Evolutionary conservation across 192 early-diverging fungal species (phyloP), one percentile per base, ranked within the genome.

Genomic region (Ambispora gerdemannii): DNA sequence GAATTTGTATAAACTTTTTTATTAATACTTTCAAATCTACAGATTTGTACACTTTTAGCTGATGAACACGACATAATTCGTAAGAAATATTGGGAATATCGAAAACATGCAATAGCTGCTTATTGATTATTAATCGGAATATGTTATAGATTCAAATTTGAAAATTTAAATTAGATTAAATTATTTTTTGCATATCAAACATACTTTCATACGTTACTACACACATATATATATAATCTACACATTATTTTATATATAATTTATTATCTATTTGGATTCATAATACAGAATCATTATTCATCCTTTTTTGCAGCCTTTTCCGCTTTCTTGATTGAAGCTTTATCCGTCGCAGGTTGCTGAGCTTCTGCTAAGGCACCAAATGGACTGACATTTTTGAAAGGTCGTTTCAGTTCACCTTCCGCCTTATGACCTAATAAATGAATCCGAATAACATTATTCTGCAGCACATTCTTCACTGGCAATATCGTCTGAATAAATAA

Each of bases 401-500:
- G 95, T 63, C 95, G 86, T 73, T 81, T 84, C 50, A 97, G 81
- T 17, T 87, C 87, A 73, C 90, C 93, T 52, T 83, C 86, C 22
- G 95, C 87, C 10, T 84, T 77, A 76, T 89, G 79, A 43, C 88
- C 85, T 74, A 91, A 82, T 35, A 95, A 36, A 73, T 95, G 86
- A 78, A 98, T 86, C 78, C 89, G 84, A 61, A 93, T 87, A 27
- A 92, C 78, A 78, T 85, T 90, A 72, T 83, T 87, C 67, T 81
- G 81, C 63, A 87, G 82, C 58, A 92, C 75, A 59, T 85, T 87
- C 74, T 89, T 86, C 74, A 92, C 70, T 3, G 89, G 90, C 32
- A 98, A 74, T 64, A 96, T 78, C 17, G 87, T 85, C 81, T 98
- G 95, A 72, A 96, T 82, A 19, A 96, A 78, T 43, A 98, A 77